Evolutionary conservation across 2,329 filamentous ascomycete genomes (phyloP), one percentile per base, ranked within the genome.

Genomic region (Corynespora cassiicola): DNA sequence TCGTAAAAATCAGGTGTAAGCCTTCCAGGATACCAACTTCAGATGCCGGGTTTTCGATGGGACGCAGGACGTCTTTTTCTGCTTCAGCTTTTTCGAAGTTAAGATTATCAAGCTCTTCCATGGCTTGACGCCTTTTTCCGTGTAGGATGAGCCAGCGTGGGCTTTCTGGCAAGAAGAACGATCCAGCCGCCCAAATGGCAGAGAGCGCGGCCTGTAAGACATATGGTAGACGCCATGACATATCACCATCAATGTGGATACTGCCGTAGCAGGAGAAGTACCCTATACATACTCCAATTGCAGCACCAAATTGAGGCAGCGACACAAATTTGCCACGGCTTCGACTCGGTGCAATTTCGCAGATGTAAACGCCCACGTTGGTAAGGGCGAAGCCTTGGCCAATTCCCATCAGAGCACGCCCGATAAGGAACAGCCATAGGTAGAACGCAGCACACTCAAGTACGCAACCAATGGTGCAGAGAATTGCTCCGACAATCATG

Each of bases 241-340:
- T 56, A 2, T 73, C 75, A 2, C 38, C 40, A 1, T 61, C 23
- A 6, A 82, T 68, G 2, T 63, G 52, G 0, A 75, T 68, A 15
- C 73, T 77, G 6, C 77, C 80, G 47, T 84, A 85, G 58, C 79
- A 83, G 7, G 72, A 75, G 49, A 86, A 85, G 47, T 81, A 85
- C 0, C 82, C 82, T 0, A 70, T 27, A 5, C 75, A 75, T 2
- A 84, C 58, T 0, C 78, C 81, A 1, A 75, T 31, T 2, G 74
- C 75, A 3, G 72, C 72, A 28, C 80, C 55, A 31, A 83, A 67
- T 46, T 84, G 80, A 0, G 79, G 77, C 4, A 77, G 59, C 0
- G 76, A 75, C 0, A 75, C 73, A 2, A 85, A 55, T 1, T 72
- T 65, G 0, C 80, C 81, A 18, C 82, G 66, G 4, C 68, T 61